A percentile compares a stretch with the other conserved stretches of the same genome.
Conservation (phyloP, 257 asterid genomes). For the Cynanchum wilfordii region DNA sequence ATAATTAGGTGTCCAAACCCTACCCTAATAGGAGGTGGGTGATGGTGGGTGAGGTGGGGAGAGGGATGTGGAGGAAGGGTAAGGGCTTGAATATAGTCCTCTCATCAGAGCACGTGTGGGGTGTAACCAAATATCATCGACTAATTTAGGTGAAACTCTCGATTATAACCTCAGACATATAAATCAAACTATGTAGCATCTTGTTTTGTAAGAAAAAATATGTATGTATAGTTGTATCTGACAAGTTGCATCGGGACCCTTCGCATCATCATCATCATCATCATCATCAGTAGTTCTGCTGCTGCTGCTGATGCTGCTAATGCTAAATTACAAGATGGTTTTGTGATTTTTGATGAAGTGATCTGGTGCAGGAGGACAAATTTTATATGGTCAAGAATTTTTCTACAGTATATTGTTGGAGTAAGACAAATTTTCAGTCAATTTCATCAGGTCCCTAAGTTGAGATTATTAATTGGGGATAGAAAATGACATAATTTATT, state of each 20-base stretch:
- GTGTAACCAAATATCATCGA: too few relatives aligned
- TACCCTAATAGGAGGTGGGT: neutral
- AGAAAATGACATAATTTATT: neutral
- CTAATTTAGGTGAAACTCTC: too few relatives aligned
- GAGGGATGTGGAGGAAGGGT: too few relatives aligned
- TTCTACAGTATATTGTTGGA: neutral
- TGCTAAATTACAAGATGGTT: neutral
- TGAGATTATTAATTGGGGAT: neutral
- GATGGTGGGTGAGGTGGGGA: too few relatives aligned
- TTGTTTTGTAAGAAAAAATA: neutral
- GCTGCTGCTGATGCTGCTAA: neutral
- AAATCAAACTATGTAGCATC: too few relatives aligned
- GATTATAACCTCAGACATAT: too few relatives aligned
- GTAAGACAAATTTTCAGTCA: constrained; percentile 5
- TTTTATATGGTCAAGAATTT: too few relatives aligned
- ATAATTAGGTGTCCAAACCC: neutral
- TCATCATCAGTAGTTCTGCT: neutral
- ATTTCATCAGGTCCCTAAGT: constrained; percentile 6
- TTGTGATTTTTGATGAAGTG: neutral
- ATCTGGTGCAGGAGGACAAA: neutral
- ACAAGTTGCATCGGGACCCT: neutral
- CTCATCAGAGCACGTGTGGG: too few relatives aligned
- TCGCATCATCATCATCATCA: neutral
- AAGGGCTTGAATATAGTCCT: neutral
- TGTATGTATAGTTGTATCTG: neutral